Evolutionary conservation across 495 filamentous ascomycete genomes (phyloP), one percentile per base, ranked within the genome.

Genomic region (Halenospora varia): DNA sequence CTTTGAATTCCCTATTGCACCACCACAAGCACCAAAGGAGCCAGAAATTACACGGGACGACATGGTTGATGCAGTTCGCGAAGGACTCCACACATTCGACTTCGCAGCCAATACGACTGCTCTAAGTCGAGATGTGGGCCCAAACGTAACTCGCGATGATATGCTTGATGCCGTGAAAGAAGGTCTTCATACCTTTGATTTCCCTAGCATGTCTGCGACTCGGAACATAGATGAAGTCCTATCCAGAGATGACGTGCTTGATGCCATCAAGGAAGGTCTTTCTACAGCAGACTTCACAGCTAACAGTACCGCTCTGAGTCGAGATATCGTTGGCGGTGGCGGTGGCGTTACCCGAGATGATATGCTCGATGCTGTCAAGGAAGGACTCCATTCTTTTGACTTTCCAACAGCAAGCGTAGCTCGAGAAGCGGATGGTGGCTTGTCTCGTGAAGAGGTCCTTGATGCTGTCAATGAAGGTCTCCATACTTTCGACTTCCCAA

Each of bases 401-500:
- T 72, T 77, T 25, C 73, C 88, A 41, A 82, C 76, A 66, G 79
- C 78, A 23, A 82, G 8, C 11, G 18, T n/a, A 3, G 42, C 42
- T 45, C 18, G 4, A 20, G 18, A n/a, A 15, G 13, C 6, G 3
- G 81, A 86, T 15, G 59, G 69, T 19, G 79, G 76, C 9, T 80
- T 86, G n/a, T 86, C 81, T 13, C 82, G 82, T 56, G 81, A 87
- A 35, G 85, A 92, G 58, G 82, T 96, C 20, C 91, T 89, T 64
- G 83, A 87, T 40, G 86, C 87, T 46, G 82, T 94, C 50, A 86
- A 84, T 66, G 82, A 83, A 57, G 91, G 88, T 3, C 71, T 96
- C 24, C 84, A 89, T 62, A 80, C 88, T 59, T 92, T 87, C 66
- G 76, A 74, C 0, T 85, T 85, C 10, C 87, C 88, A 1, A 84